Evolutionary conservation across 2,329 filamentous ascomycete species (phyloP).

Genomic region (Aspergillus ibericus): DNA sequence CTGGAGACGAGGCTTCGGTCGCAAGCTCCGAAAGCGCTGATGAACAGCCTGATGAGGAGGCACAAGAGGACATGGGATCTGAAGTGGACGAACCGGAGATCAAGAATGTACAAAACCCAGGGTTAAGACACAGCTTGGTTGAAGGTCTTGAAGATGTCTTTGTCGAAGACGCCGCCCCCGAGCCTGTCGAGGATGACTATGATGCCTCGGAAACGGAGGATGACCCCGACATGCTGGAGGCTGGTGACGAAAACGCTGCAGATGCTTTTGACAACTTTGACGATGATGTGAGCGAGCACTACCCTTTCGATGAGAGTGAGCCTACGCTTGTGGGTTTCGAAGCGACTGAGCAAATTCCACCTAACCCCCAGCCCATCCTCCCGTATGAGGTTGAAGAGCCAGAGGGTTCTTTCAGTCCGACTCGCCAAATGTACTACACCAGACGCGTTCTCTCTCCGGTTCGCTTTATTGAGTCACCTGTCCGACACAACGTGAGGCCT

Average conservation of each 20-base stretch:
- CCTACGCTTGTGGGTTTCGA: conserved; percentile 21
- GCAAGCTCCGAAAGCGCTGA: background rate
- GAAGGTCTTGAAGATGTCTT: conserved; percentile 23
- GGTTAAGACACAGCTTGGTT: conserved; percentile 4
- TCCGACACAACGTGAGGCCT: background rate
- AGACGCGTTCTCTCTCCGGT: background rate
- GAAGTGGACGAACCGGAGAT: background rate
- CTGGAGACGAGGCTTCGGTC: background rate
- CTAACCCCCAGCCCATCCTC: conserved; percentile 14
- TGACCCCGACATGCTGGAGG: background rate
- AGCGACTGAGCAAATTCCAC: conserved; percentile 8
- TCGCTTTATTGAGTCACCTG: background rate
- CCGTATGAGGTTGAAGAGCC: conserved; percentile 24
- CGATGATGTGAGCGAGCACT: conserved; percentile 11
- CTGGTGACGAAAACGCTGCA: background rate
- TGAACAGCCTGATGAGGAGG: background rate
- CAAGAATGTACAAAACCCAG: background rate
- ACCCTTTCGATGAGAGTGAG: conserved; percentile 22
- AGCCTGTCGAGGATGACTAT: background rate
- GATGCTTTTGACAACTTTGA: background rate
- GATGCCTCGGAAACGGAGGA: conserved; percentile 2
- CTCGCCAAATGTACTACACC: background rate
- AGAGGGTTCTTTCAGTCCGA: conserved; percentile 12
- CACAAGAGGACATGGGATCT: background rate
- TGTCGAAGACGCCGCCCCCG: conserved; percentile 6